Evolutionary conservation across 306 rosid genomes (phyloP).

Genomic region (Hylodesmum podocarpum): DNA sequence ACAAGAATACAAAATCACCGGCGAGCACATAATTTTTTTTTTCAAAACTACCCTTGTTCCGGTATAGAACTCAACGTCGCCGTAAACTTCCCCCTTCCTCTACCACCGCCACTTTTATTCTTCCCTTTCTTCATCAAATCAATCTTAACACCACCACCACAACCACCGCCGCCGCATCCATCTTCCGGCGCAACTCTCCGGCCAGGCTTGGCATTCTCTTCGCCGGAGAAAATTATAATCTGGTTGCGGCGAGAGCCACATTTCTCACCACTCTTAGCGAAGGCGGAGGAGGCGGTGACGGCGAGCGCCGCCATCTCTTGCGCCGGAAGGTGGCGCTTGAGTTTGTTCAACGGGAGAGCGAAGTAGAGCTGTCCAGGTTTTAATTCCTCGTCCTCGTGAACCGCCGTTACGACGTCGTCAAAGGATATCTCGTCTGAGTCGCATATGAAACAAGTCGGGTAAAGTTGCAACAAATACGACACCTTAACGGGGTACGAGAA

Average conservation of each 20-base stretch:
- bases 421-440: conserved; percentile 86
- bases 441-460: conserved; percentile 68
- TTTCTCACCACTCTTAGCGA: conserved; percentile 47
- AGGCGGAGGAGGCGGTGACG: conserved; percentile 66
- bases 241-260: conserved; percentile 36
- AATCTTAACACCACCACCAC: background rate
- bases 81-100: conserved; percentile 23
- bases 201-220: conserved; percentile 17
- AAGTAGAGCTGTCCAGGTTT: conserved; percentile 84
- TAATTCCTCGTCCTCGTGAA: conserved; percentile 57
- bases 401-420: conserved; percentile 57
- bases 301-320: conserved; percentile 92
- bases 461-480: conserved; percentile 56
- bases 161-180: background rate
- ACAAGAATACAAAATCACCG: background rate
- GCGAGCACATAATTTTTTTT: background rate
- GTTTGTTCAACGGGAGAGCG: conserved; percentile 59
- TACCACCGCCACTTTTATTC: conserved; percentile 17
- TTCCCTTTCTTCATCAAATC: conserved; percentile 29
- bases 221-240: conserved; percentile 32
- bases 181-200: conserved; percentile 20
- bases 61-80: conserved; percentile 60
- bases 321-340: conserved; percentile 46
- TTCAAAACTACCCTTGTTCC: conserved; percentile 56
- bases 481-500: conserved; percentile 66